Base-by-base conservation (phyloP, 257 asterid species). In the Solanum microdontum region DNA sequence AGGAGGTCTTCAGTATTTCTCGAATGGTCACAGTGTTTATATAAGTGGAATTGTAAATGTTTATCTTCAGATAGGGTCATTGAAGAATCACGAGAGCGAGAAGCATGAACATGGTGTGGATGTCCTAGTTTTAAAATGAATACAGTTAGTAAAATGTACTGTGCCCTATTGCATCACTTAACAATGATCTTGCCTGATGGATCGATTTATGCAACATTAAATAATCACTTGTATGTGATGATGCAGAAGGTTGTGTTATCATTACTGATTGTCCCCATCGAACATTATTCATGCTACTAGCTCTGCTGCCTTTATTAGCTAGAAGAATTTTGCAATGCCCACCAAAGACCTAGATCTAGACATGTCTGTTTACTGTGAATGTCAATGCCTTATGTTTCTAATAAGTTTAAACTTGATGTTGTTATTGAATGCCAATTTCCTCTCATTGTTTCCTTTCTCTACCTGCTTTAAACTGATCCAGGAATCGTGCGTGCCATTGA, bases 401-500 rank as follows among this genome's bases (percentile, higher is more conserved):
- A 28, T 48, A 28, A 1, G 19, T 28, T 45, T 48, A 80, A 43
- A 79, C 15, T 24, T 79, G 84, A 45, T 48, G 85, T 26, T 80
- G 39, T 30, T 45, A 48, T 28, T 80, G 40, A 6, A 74, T 86
- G 83, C 9, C 84, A 55, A 34, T 85, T 36, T 32, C 21, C 55
- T 26, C 60, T 69, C 55, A 84, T 69, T 83, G 70, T 48, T 74
- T 34, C 62, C 62, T 55, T 86, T 88, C 77, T 58, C 15, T 86
- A 58, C 87, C 24, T 84, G 45, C 87, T 77, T 72, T 21, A 73
- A 73, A 86, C 51, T 86, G 89, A 64, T 87, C 86, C 95, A 94
- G 99, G 99, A 83, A 93, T 97, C 28, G 98, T 97, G 88, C 92
- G 99, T 93, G 94, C 94, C 87, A 90, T 97, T 24, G 99, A 96